Conservation (phyloP, 2,329 filamentous ascomycete species). For the Phialophora tarda region DNA sequence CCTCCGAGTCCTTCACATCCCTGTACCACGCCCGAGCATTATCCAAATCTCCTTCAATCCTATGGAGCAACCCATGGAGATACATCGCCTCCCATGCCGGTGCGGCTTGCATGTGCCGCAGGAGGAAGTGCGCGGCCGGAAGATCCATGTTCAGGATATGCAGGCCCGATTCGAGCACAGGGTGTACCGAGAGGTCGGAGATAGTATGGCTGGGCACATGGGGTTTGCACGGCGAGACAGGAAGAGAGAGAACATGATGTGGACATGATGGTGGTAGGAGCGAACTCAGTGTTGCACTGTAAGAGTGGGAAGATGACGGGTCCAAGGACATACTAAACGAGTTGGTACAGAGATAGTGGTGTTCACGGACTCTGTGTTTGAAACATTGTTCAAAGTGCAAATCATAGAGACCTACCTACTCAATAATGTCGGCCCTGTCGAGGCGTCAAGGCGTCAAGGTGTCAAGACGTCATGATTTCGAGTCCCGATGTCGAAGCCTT, state of each 20-base stretch:
- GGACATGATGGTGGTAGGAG: slow-evolving; percentile 1
- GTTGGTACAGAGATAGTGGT: not conserved
- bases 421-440: not conserved
- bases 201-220: slow-evolving; percentile 15
- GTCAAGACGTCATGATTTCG: slow-evolving; percentile 2
- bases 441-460: not conserved
- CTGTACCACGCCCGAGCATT: slow-evolving; percentile 58
- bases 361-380: not conserved
- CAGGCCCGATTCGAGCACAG: slow-evolving; percentile 57
- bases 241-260: slow-evolving; percentile 16
- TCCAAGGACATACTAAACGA: not conserved
- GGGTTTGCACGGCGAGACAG: slow-evolving; percentile 19
- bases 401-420: not conserved
- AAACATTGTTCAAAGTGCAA: not conserved
- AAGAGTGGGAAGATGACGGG: not conserved
- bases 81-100: slow-evolving; percentile 59
- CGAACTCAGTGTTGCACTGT: not conserved
- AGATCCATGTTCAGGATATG: slow-evolving; percentile 60
- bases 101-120: slow-evolving; percentile 58
- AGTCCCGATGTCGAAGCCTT: not conserved
- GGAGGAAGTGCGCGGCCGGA: slow-evolving; percentile 58
- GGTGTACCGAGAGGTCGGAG: slow-evolving; percentile 48
- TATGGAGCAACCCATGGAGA: slow-evolving; percentile 58
- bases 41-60: slow-evolving; percentile 58
- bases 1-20: slow-evolving; percentile 49